phyloP scores from a whole-genome alignment of 768 basidiomycete species.

The Tephrocybe rancida region DNA sequence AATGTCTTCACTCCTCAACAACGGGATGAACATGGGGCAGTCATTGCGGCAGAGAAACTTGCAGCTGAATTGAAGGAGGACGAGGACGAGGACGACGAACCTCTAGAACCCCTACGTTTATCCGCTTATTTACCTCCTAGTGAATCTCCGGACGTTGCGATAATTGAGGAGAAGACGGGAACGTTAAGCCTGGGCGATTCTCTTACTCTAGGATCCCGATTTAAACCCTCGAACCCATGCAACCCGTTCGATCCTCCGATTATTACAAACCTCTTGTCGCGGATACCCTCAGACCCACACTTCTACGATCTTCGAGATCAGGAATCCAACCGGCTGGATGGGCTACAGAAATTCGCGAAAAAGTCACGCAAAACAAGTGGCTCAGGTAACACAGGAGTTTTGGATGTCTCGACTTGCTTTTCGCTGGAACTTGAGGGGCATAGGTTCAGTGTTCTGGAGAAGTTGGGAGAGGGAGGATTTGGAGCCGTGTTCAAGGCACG shows the following conservation, averaged over 20 bases:
- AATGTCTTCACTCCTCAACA: conserved; percentile 31
- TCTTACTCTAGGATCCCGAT: conserved; percentile 59
- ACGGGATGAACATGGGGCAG: conserved; percentile 47
- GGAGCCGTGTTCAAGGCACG: conserved; percentile 92
- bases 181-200: conserved; percentile 68
- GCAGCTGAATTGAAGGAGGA: conserved; percentile 50
- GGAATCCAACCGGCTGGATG: conserved; percentile 62
- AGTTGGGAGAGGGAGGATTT: conserved; percentile 96
- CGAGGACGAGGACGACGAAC: conserved; percentile 32
- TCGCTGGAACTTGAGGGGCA: conserved; percentile 63
- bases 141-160: conserved; percentile 25
- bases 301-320: conserved; percentile 61
- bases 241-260: conserved; percentile 78
- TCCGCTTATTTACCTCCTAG: conserved; percentile 23
- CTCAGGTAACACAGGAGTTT: conserved; percentile 31
- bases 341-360: conserved; percentile 72
- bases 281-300: conserved; percentile 58
- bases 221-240: conserved; percentile 85
- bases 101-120: conserved; percentile 31
- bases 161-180: conserved; percentile 63
- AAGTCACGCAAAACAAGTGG: conserved; percentile 47
- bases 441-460: conserved; percentile 73
- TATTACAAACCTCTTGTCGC: conserved; percentile 63
- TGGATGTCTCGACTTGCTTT: conserved; percentile 43
- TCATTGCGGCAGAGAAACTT: conserved; percentile 52